Percentiles rank a stretch among this genome's conserved stretches.
Conservation (phyloP, 2,329 filamentous ascomycete species). For the Aspergillus clavatus region DNA sequence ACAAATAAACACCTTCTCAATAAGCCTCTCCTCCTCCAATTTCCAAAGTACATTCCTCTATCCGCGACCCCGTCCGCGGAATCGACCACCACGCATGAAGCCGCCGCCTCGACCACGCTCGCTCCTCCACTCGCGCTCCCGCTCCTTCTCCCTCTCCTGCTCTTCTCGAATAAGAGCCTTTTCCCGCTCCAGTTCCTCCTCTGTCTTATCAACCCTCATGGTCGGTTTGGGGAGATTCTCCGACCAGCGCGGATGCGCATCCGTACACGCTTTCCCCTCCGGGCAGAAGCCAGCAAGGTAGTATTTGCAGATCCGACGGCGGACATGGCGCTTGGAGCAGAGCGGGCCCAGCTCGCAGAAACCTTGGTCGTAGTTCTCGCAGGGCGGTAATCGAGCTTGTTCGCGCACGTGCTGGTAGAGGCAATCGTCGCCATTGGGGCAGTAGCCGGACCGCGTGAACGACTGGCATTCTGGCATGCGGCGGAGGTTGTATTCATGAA, state of each 20-base stretch:
- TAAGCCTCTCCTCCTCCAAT: neutral
- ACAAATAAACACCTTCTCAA: neutral
- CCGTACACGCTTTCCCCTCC: constrained; percentile 68
- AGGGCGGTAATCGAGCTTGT: constrained; percentile 70
- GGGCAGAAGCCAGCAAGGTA: constrained; percentile 96
- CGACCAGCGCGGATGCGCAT: constrained; percentile 75
- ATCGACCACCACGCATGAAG: constrained; percentile 40
- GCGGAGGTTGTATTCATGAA: constrained; percentile 96
- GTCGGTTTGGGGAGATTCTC: constrained; percentile 59
- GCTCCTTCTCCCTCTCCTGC: constrained; percentile 52
- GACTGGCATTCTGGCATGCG: constrained; percentile 99
- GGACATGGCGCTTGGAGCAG: constrained; percentile 85
- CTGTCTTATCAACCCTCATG: constrained; percentile 64
- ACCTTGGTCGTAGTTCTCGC: constrained; percentile 87
- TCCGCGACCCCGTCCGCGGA: constrained; percentile 46
- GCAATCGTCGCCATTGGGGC: constrained; percentile 94
- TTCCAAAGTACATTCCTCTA: constrained; percentile 8
- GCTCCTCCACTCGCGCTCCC: constrained; percentile 50
- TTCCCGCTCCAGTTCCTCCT: constrained; percentile 62
- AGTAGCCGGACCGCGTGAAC: constrained; percentile 88
- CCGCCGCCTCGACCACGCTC: constrained; percentile 48
- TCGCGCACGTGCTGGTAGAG: constrained; percentile 87
- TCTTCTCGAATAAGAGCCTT: constrained; percentile 54
- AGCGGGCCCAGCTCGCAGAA: constrained; percentile 87
- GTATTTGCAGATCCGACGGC: constrained; percentile 72